Evolutionary conservation across 1,139 yeast species (phyloP).

Genomic region (Blastobotrys indianensis): DNA sequence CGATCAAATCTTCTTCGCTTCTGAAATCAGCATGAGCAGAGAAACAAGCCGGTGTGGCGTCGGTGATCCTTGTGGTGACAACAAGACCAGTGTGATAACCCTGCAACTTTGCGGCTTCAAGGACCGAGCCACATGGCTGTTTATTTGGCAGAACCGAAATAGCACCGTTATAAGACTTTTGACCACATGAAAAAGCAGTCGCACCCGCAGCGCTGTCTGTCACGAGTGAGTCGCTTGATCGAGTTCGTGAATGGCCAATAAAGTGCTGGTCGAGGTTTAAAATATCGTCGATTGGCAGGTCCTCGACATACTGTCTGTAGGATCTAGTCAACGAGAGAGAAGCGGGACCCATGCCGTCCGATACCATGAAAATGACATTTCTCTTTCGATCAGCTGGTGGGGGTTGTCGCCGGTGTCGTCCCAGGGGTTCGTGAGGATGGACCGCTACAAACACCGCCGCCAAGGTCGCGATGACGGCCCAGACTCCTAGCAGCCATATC

Average conservation of each 20-base stretch:
- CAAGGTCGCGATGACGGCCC: conserved; percentile 12
- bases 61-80: conserved; percentile 77
- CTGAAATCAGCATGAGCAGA: conserved; percentile 70
- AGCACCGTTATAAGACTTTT: conserved; percentile 79
- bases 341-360: conserved; percentile 92
- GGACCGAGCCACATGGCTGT: conserved; percentile 69
- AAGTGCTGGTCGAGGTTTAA: conserved; percentile 59
- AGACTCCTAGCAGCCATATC: conserved; percentile 9
- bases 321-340: conserved; percentile 69
- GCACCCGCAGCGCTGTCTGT: conserved; percentile 96
- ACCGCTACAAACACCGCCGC: conserved; percentile 7
- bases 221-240: conserved; percentile 62
- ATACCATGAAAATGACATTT: conserved; percentile 77
- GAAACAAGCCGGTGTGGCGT: conserved; percentile 89
- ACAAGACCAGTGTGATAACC: conserved; percentile 81
- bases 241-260: conserved; percentile 73
- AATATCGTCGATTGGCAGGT: conserved; percentile 46
- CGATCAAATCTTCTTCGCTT: conserved; percentile 74
- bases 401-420: not conserved
- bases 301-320: conserved; percentile 54
- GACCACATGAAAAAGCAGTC: conserved; percentile 77
- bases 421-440: not conserved
- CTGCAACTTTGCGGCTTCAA: conserved; percentile 73
- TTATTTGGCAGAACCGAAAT: conserved; percentile 63
- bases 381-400: conserved; percentile 29